These are phyloP conservation scores for Leptographium procerum DNA, from an alignment of 2,329 filamentous ascomycete species.

Conservation along the genomic window DNA sequence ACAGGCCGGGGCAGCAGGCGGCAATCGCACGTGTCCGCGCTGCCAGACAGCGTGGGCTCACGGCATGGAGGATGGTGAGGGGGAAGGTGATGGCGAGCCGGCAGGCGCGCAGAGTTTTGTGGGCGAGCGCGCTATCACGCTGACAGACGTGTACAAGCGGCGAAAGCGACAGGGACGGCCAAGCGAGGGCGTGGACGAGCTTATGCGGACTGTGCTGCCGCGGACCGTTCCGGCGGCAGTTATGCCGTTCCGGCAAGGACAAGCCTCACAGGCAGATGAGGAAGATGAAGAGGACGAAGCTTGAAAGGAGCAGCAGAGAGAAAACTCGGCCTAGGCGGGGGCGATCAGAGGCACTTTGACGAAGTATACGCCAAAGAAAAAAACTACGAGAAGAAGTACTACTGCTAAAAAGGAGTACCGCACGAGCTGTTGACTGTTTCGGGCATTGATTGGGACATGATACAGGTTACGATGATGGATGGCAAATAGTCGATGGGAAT, in stretches of 20 bases:
- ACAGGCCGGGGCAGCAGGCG: constrained; percentile 30
- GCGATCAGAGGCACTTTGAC: too few species aligned
- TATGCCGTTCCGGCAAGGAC: constrained; percentile 15
- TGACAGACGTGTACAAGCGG: constrained; percentile 36
- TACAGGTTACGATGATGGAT: neutral
- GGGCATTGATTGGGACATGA: neutral
- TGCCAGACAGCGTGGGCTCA: constrained; percentile 41
- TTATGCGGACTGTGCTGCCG: constrained; percentile 17
- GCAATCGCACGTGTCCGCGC: constrained; percentile 52
- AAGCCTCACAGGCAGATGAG: constrained; percentile 11
- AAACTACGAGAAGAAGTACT: too few species aligned
- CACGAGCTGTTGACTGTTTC: too few species aligned
- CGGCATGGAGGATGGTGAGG: constrained; percentile 11
- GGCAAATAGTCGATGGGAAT: neutral
- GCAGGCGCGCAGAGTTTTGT: constrained; percentile 29
- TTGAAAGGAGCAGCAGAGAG: constrained; percentile 14
- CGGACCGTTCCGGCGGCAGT: neutral
- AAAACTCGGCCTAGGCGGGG: too few species aligned
- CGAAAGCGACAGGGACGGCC: constrained; percentile 26
- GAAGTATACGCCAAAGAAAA: too few species aligned
- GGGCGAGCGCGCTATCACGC: constrained; percentile 45
- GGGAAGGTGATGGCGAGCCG: constrained; percentile 15
- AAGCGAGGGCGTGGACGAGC: constrained; percentile 23
- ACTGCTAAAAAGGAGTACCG: too few species aligned
- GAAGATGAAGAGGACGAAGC: constrained; percentile 12